phyloP scores from a whole-genome alignment of 768 basidiomycete genomes.

The Naganishia friedmannii region DNA sequence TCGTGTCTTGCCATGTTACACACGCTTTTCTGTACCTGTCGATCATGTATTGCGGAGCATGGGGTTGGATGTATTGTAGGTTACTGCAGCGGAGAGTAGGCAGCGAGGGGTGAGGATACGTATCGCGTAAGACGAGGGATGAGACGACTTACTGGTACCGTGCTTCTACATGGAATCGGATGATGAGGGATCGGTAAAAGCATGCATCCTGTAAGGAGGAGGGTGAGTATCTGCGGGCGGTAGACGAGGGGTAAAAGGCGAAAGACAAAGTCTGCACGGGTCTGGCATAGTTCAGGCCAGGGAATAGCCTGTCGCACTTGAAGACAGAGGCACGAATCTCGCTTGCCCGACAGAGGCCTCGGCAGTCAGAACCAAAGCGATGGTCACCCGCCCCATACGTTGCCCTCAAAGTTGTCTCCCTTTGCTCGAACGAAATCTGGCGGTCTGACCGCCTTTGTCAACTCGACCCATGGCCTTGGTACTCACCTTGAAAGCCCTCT shows the following conservation, averaged over 20 bases:
- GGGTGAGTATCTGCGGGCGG: not conserved
- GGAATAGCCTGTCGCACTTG: too few relatives aligned
- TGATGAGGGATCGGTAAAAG: conserved; percentile 24
- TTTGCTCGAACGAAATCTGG: too few relatives aligned
- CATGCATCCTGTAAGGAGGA: conserved; percentile 24
- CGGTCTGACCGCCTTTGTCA: too few relatives aligned
- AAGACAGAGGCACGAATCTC: too few relatives aligned
- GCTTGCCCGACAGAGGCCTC: too few relatives aligned
- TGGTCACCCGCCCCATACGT: too few relatives aligned
- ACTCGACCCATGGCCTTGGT: too few relatives aligned
- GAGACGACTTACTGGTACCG: conserved; percentile 14
- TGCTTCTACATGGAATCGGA: conserved; percentile 22
- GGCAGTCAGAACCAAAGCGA: too few relatives aligned
- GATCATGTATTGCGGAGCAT: conserved; percentile 14
- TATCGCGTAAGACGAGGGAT: not conserved
- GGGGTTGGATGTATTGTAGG: conserved; percentile 22
- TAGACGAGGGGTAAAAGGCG: too few relatives aligned
- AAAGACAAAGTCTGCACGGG: too few relatives aligned
- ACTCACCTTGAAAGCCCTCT: conserved; percentile 24
- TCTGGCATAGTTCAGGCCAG: too few relatives aligned
- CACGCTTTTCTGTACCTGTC: conserved; percentile 17
- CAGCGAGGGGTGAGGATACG: not conserved
- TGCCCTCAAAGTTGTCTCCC: too few relatives aligned
- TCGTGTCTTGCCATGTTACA: conserved; percentile 18
- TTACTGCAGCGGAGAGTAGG: not conserved